Conservation (phyloP, 225 moss, liverwort and hornwort species). For the Anthoceros angustus region DNA sequence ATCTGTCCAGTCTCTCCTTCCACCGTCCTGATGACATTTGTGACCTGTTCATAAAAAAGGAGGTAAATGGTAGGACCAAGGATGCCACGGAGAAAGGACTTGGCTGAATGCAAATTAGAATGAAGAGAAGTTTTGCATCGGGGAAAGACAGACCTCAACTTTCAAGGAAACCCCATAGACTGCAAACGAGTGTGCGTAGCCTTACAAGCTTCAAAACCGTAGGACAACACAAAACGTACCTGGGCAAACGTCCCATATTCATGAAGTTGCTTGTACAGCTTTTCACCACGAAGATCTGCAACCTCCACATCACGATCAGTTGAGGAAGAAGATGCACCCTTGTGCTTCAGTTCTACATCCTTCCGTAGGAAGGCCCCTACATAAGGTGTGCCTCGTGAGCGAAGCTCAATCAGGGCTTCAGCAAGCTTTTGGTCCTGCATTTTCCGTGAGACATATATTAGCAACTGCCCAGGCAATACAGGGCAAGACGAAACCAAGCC, state of each 20-base stretch:
- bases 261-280: constrained; percentile 81
- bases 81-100: background rate
- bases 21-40: constrained; percentile 77
- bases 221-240: constrained; percentile 43
- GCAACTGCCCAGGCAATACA: background rate
- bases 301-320: constrained; percentile 58
- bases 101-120: background rate
- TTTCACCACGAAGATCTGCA: constrained; percentile 66
- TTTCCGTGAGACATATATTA: background rate
- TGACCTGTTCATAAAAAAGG: constrained; percentile 34
- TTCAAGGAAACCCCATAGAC: no score
- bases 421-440: constrained; percentile 80
- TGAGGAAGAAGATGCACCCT: constrained; percentile 49
- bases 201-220: background rate
- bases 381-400: constrained; percentile 85
- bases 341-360: constrained; percentile 39
- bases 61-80: background rate
- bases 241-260: constrained; percentile 98
- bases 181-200: background rate
- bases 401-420: constrained; percentile 77
- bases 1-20: constrained; percentile 69
- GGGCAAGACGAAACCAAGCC: background rate
- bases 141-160: background rate
- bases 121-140: background rate
- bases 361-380: constrained; percentile 87